phyloP scores from a whole-genome alignment of 192 early-diverging fungal genomes.

The Coemansia sp. region DNA sequence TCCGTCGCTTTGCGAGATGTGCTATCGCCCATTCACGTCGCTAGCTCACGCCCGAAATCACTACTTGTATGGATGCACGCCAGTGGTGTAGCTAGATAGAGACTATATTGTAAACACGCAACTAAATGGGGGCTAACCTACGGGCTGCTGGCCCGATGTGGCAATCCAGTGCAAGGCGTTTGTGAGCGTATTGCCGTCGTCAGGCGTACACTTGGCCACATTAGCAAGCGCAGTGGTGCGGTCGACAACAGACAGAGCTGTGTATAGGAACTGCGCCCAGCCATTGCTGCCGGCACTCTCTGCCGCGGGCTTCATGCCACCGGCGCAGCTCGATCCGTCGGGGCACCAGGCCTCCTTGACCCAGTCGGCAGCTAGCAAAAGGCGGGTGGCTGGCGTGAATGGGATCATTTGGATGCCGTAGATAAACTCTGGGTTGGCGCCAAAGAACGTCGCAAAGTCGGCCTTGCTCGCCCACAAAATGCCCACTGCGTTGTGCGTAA shows the following conservation, averaged over 20 bases:
- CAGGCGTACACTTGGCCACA: slow-evolving; percentile 29
- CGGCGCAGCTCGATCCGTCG: slow-evolving; percentile 20
- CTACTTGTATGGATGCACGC: slow-evolving; percentile 40
- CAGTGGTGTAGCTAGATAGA: not conserved
- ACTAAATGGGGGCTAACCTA: not conserved
- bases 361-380: slow-evolving; percentile 45
- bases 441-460: slow-evolving; percentile 53
- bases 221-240: slow-evolving; percentile 31
- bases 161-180: slow-evolving; percentile 56
- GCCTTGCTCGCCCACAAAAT: slow-evolving; percentile 56
- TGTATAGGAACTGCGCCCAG: slow-evolving; percentile 53
- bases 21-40: slow-evolving; percentile 18
- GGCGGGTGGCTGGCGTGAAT: slow-evolving; percentile 48
- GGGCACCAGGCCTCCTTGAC: slow-evolving; percentile 50
- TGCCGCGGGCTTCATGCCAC: slow-evolving; percentile 47
- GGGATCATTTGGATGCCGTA: slow-evolving; percentile 60
- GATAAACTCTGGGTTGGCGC: slow-evolving; percentile 50
- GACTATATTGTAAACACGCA: not conserved
- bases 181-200: slow-evolving; percentile 56
- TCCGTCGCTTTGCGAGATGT: slow-evolving; percentile 22
- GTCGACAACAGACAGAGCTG: slow-evolving; percentile 49
- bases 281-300: slow-evolving; percentile 19
- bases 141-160: slow-evolving; percentile 32
- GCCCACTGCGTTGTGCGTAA: slow-evolving; percentile 48
- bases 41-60: slow-evolving; percentile 40